These are phyloP conservation scores for Dionaea muscipula DNA, from an alignment of 179 eudicot species.

Conservation along the genomic window DNA sequence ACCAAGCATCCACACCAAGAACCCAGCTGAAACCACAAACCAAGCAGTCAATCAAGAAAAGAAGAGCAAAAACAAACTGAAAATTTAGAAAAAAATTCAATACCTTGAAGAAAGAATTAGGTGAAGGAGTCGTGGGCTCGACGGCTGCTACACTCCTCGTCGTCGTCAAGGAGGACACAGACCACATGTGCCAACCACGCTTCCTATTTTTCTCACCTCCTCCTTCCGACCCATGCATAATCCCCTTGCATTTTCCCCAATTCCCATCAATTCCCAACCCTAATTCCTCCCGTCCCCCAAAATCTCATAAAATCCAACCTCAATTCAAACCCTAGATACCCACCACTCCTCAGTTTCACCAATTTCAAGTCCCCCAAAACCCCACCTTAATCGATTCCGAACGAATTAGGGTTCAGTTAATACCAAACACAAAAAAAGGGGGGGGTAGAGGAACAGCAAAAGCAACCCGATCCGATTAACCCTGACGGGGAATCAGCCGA, in stretches of 20 bases:
- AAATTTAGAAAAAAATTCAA: neutral
- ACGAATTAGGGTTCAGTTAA: neutral
- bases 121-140: neutral
- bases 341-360: neutral
- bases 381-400: neutral
- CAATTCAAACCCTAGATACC: neutral
- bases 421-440: neutral
- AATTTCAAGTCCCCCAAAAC: neutral
- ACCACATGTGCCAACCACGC: conserved; percentile 24
- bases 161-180: conserved; percentile 13
- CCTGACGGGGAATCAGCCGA: neutral
- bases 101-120: conserved; percentile 27
- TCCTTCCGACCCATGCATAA: conserved; percentile 22
- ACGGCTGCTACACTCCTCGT: conserved; percentile 13
- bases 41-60: neutral
- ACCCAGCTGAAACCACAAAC: neutral
- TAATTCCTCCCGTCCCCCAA: conserved; percentile 4
- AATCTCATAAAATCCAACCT: conserved; percentile 29
- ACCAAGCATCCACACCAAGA: neutral
- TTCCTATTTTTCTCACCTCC: conserved; percentile 18
- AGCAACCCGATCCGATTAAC: neutral
- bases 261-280: neutral
- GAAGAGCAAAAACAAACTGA: neutral
- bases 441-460: neutral
- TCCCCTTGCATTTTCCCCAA: conserved; percentile 29